Conservation (phyloP, 2,329 filamentous ascomycete genomes). For the Ophiostoma australiae region DNA sequence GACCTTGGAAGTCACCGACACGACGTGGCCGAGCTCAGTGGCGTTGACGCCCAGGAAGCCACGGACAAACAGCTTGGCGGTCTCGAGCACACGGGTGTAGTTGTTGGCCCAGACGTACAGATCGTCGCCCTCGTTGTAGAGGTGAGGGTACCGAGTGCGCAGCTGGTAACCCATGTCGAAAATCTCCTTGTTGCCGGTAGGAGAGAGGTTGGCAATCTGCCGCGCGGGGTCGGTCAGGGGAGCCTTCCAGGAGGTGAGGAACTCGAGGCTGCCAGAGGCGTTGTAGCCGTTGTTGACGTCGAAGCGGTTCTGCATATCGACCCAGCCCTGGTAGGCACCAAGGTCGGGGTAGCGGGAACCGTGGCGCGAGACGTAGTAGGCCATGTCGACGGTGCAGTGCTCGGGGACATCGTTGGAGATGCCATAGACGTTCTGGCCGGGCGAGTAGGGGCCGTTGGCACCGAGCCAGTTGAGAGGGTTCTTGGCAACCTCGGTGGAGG, state of each 20-base stretch:
- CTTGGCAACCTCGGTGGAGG: constrained; percentile 29
- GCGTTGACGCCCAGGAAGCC: constrained; percentile 57
- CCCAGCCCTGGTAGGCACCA: constrained; percentile 57
- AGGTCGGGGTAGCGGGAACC: constrained; percentile 59
- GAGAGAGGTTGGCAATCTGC: constrained; percentile 55
- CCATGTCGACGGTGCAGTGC: constrained; percentile 56
- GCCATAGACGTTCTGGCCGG: constrained; percentile 49
- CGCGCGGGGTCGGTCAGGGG: constrained; percentile 49
- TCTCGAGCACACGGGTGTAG: constrained; percentile 59
- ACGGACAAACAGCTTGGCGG: constrained; percentile 55
- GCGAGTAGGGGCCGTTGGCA: constrained; percentile 50
- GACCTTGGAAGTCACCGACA: constrained; percentile 54
- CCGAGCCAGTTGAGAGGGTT: constrained; percentile 45
- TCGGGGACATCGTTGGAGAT: constrained; percentile 52
- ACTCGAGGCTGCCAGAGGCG: constrained; percentile 49
- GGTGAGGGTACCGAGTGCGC: constrained; percentile 45
- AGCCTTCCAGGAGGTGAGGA: constrained; percentile 55
- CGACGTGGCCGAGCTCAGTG: constrained; percentile 49
- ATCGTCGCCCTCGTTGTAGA: constrained; percentile 46
- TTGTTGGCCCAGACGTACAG: constrained; percentile 63
- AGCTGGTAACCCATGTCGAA: constrained; percentile 52
- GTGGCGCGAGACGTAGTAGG: constrained; percentile 56
- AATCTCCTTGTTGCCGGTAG: constrained; percentile 59
- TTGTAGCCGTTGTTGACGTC: constrained; percentile 47
- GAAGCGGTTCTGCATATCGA: constrained; percentile 45